Conservation (phyloP, 805 yeast genomes). For the Lachancea sp. region DNA sequence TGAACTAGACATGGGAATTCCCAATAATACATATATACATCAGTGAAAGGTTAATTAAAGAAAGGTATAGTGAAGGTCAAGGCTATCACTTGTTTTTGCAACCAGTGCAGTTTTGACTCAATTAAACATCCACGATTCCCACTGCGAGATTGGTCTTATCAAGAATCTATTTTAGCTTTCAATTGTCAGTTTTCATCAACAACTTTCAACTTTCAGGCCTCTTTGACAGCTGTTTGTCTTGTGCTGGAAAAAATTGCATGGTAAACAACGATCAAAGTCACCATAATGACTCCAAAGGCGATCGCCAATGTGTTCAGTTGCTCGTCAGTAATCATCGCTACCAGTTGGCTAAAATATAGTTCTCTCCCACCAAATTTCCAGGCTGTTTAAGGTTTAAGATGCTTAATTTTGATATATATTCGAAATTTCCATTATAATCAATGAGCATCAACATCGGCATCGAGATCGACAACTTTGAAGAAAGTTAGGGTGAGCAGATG, state of each 20-base stretch:
- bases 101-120: too few relatives aligned
- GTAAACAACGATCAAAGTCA: constrained; percentile 64
- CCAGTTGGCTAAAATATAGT: background rate
- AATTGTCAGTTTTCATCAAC: background rate
- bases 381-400: background rate
- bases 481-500: background rate
- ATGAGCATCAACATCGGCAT: background rate
- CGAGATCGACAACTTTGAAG: background rate
- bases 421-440: background rate
- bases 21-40: too few relatives aligned
- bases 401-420: background rate
- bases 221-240: background rate
- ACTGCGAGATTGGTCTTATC: too few relatives aligned
- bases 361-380: background rate
- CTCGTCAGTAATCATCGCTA: constrained; percentile 70
- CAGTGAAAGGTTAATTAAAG: too few relatives aligned
- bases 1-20: too few relatives aligned
- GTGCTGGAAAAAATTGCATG: constrained; percentile 55
- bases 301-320: constrained; percentile 72
- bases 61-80: too few relatives aligned
- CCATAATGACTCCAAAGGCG: constrained; percentile 63
- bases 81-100: too few relatives aligned
- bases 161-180: too few relatives aligned
- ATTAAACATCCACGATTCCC: too few relatives aligned
- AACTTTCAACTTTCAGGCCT: background rate